These are phyloP conservation scores for Blastobotrys peoriensis DNA, from an alignment of 805 yeast genomes.

Conservation along the genomic window DNA sequence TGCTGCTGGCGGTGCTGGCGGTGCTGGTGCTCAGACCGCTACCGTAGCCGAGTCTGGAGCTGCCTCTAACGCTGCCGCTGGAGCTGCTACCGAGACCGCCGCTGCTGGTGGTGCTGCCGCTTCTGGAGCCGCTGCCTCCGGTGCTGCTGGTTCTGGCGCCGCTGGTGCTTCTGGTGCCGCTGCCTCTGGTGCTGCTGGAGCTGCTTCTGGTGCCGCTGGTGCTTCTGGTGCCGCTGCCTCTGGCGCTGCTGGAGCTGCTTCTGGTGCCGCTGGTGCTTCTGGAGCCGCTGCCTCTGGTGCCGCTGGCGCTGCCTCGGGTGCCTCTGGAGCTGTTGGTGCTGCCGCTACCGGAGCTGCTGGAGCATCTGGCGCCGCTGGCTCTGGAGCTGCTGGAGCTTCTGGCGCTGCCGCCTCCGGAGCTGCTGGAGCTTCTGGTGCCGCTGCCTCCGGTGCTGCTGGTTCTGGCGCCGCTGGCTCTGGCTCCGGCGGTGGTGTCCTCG, in stretches of 20 bases:
- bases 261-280: constrained; percentile 14
- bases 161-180: constrained; percentile 10
- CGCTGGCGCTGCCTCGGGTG: constrained; percentile 16
- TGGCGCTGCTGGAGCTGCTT: constrained; percentile 14
- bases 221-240: constrained; percentile 11
- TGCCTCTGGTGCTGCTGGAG: constrained; percentile 9
- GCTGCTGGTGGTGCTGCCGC: constrained; percentile 6
- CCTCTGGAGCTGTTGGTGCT: constrained; percentile 11
- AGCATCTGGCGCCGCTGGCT: constrained; percentile 2
- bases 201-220: constrained; percentile 7
- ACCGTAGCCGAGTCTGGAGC: constrained; percentile 6
- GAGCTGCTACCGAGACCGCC: constrained; percentile 5
- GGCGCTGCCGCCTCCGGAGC: constrained; percentile 10
- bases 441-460: constrained; percentile 32
- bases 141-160: constrained; percentile 10
- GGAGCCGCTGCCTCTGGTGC: constrained; percentile 13
- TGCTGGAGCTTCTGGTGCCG: constrained; percentile 23
- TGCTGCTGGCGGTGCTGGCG: constrained; percentile 8
- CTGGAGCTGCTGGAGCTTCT: constrained; percentile 7
- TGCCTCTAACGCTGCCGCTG: constrained; percentile 10
- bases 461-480: constrained; percentile 22
- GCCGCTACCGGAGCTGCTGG: constrained; percentile 12
- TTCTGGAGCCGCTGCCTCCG: constrained; percentile 9
- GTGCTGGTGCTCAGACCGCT: constrained; percentile 6
- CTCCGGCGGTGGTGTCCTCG: constrained; percentile 5